These are phyloP conservation scores for Sporothrix sp. DNA, from an alignment of 2,329 filamentous ascomycete genomes.

Conservation along the genomic window DNA sequence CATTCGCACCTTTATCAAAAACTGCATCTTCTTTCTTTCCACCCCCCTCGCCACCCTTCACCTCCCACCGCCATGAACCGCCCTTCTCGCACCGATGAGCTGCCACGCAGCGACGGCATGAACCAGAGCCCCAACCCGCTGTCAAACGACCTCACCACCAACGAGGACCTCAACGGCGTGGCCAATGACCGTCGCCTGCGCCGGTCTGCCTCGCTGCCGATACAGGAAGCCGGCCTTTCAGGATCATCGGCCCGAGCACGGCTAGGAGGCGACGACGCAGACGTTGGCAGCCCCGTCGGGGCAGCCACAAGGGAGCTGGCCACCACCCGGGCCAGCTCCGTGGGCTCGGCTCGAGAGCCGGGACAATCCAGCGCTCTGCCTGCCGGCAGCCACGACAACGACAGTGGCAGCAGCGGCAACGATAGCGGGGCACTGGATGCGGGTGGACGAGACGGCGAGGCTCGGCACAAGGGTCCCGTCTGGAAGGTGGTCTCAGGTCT, in stretches of 20 bases:
- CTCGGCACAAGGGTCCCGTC: not conserved
- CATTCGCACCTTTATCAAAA: no score
- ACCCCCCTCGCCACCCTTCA: not conserved
- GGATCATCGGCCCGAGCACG: conserved; percentile 7
- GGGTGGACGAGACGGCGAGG: conserved; percentile 4
- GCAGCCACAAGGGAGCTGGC: not conserved
- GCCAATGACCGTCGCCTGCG: conserved; percentile 32
- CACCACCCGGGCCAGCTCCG: conserved; percentile 6
- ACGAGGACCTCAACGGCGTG: conserved; percentile 44
- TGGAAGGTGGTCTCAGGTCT: conserved; percentile 36
- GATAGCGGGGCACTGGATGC: not conserved
- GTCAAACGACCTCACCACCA: conserved; percentile 46
- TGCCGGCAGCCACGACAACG: not conserved
- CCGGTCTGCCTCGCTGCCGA: conserved; percentile 15
- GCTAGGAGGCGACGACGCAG: not conserved
- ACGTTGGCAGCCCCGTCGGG: not conserved
- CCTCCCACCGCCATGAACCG: conserved; percentile 15
- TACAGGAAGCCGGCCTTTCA: conserved; percentile 23
- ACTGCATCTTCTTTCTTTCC: not conserved
- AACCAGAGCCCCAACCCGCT: conserved; percentile 47
- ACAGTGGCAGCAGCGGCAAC: not conserved
- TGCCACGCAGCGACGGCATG: conserved; percentile 31
- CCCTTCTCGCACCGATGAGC: conserved; percentile 31
- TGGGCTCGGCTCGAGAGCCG: conserved; percentile 6
- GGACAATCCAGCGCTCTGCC: conserved; percentile 4